Percentiles rank a stretch among this genome's conserved stretches.
Conservation (phyloP, 495 filamentous ascomycete genomes). For the Rusavskia elegans region DNA sequence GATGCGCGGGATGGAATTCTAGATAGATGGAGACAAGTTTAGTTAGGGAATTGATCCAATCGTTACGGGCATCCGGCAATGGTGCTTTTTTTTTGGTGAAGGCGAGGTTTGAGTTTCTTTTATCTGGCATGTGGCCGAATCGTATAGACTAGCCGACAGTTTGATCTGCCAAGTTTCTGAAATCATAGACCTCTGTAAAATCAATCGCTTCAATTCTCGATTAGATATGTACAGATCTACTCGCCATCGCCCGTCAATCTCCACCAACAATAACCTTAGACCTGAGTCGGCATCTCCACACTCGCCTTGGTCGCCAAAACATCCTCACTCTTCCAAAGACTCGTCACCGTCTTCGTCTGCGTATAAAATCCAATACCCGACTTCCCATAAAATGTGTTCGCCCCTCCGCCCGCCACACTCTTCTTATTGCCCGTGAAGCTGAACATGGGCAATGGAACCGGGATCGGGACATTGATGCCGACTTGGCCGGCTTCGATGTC, state of each 20-base stretch:
- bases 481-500: slow-evolving; percentile 43
- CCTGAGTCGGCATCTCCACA: slow-evolving; percentile 88
- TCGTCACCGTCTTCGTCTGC: slow-evolving; percentile 93
- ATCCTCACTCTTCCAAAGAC: slow-evolving; percentile 76
- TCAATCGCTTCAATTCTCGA: too few species aligned
- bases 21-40: too few species aligned
- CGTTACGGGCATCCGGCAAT: too few species aligned
- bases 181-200: too few species aligned
- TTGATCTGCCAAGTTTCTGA: too few species aligned
- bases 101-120: too few species aligned
- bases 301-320: slow-evolving; percentile 64
- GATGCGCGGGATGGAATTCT: too few species aligned
- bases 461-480: slow-evolving; percentile 55
- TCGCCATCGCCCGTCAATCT: not conserved
- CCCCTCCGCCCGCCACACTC: slow-evolving; percentile 83
- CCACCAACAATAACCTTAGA: not conserved
- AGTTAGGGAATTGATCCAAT: too few species aligned
- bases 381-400: slow-evolving; percentile 89
- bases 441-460: slow-evolving; percentile 88
- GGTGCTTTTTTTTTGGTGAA: too few species aligned
- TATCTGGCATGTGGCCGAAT: too few species aligned
- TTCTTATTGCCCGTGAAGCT: slow-evolving; percentile 97
- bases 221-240: not conserved
- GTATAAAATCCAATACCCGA: slow-evolving; percentile 89
- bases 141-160: too few species aligned